Evolutionary conservation across 2,329 filamentous ascomycete species (phyloP).

Genomic region (Ophiostoma piceae): DNA sequence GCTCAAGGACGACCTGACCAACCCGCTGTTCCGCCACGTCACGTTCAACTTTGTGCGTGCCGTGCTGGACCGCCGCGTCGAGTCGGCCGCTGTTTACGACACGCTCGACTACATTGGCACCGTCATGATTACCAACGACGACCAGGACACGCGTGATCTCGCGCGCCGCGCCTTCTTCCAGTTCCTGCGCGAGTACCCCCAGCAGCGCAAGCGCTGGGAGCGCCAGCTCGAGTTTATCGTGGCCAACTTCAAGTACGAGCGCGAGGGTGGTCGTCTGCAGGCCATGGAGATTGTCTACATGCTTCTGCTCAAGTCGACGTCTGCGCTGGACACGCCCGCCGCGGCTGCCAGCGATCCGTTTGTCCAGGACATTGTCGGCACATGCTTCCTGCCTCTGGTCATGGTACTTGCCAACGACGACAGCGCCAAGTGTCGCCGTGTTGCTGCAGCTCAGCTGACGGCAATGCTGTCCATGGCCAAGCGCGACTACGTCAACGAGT

Average conservation of each 20-base stretch:
- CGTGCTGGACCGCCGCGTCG: conserved; percentile 75
- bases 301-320: conserved; percentile 74
- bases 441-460: conserved; percentile 73
- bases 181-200: conserved; percentile 90
- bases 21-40: conserved; percentile 85
- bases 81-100: conserved; percentile 86
- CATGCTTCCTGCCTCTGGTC: conserved; percentile 80
- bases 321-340: conserved; percentile 16
- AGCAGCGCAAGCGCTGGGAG: conserved; percentile 79
- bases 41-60: conserved; percentile 92
- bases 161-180: conserved; percentile 88
- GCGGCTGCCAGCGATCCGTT: conserved; percentile 52
- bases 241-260: conserved; percentile 84
- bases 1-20: conserved; percentile 81
- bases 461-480: conserved; percentile 76
- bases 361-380: conserved; percentile 72
- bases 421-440: conserved; percentile 74
- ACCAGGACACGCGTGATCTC: conserved; percentile 78
- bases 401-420: conserved; percentile 86
- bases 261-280: conserved; percentile 81
- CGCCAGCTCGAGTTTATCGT: conserved; percentile 87
- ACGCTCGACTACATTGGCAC: conserved; percentile 80
- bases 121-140: conserved; percentile 95
- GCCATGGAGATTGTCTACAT: conserved; percentile 89
- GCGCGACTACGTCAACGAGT: conserved; percentile 63